Base-by-base conservation (phyloP, 2,329 filamentous ascomycete species). In the Aspergillus flavus region DNA sequence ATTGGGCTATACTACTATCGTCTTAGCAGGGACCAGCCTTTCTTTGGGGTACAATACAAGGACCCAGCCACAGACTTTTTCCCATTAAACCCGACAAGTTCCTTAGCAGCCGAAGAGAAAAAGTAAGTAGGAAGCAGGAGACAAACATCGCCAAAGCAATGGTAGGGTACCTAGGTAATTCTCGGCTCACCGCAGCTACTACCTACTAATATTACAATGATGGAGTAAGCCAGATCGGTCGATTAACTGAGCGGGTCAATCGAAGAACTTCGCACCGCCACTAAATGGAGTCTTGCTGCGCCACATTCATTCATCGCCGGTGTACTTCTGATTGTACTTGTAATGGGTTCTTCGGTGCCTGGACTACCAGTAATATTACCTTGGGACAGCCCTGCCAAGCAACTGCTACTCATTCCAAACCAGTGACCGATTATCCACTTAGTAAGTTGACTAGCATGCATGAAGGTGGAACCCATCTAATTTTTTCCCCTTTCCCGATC, bases 261-360 rank as follows among this genome's bases (percentile, higher is more conserved):
- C 61, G 60, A 65, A 62, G 62, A 61, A n/a, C 58, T n/a, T 34
- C 23, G 63, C 65, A 67, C 65, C 65, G 63, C 65, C 65, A 65
- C 63, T n/a, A 41, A 19, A 34, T 10, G 10, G 19, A 36, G n/a
- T 39, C 32, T 9, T n/a, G 16, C 41, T 54, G 56, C 54, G 59
- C 53, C 64, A 60, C 61, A 63, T 55, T 43, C 36, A 53, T 10
- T 19, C 26, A 53, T 19, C 39, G 19, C 39, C 16, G 16, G 36
- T 41, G 36, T 19, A 19, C 34, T 36, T 36, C 34, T 36, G 34
- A 16, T 36, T 6, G 26, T 53, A 28, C 30, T 28, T 34, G 30
- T 34, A 53, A 19, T 34, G 9, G 21, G 10, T 19, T 11, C 6
- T 48, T 26, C 19, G 45, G 21, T 23, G 21, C 45, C 19, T 26